Conservation (phyloP, 805 yeast species). For the Spathaspora arborariae region DNA sequence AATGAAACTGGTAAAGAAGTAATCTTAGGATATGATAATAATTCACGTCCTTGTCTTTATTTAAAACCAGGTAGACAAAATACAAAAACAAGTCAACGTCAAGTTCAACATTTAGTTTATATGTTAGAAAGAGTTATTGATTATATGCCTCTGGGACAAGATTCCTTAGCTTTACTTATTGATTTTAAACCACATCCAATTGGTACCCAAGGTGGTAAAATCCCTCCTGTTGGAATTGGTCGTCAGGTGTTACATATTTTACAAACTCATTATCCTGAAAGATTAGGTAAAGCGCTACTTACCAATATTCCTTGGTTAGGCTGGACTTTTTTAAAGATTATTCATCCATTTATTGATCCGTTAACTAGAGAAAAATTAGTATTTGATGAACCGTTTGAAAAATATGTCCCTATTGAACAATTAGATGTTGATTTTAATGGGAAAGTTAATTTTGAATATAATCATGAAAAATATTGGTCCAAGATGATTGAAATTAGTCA, state of each 20-base stretch:
- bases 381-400: slow-evolving; percentile 81
- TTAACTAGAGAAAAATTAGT: slow-evolving; percentile 90
- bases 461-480: slow-evolving; percentile 79
- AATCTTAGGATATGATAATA: slow-evolving; percentile 85
- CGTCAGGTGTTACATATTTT: slow-evolving; percentile 88
- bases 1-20: slow-evolving; percentile 92
- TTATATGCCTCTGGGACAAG: slow-evolving; percentile 96
- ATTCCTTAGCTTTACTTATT: slow-evolving; percentile 82
- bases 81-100: slow-evolving; percentile 84
- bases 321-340: slow-evolving; percentile 85
- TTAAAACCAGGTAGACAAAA: slow-evolving; percentile 94
- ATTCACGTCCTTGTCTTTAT: slow-evolving; percentile 87
- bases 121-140: slow-evolving; percentile 91
- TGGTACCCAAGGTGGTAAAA: slow-evolving; percentile 56
- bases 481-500: slow-evolving; percentile 58
- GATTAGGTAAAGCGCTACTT: slow-evolving; percentile 87
- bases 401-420: slow-evolving; percentile 78
- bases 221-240: slow-evolving; percentile 87
- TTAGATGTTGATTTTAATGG: slow-evolving; percentile 88
- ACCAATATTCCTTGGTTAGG: slow-evolving; percentile 94
- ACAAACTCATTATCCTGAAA: slow-evolving; percentile 96
- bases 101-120: slow-evolving; percentile 93
- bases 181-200: slow-evolving; percentile 84
- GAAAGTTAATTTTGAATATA: slow-evolving; percentile 73
- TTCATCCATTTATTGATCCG: slow-evolving; percentile 96